Evolutionary conservation across 2,329 filamentous ascomycete genomes (phyloP).

Genomic region (Fusarium sp.): DNA sequence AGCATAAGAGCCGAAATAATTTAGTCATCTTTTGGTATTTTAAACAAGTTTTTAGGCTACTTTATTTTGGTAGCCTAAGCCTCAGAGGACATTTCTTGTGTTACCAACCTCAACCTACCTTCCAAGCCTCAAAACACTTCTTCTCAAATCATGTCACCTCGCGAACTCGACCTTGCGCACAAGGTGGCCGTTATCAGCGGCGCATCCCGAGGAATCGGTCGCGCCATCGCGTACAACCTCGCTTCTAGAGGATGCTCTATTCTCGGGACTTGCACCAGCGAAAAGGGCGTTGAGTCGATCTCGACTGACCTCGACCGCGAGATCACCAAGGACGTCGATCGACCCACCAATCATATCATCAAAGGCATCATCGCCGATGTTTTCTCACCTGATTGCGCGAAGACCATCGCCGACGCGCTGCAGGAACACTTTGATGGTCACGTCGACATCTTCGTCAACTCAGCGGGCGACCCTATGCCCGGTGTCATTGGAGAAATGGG

Average conservation of each 20-base stretch:
- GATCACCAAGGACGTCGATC: conserved; percentile 16
- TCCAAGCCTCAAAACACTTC: too few species aligned
- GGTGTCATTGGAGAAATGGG: conserved; percentile 46
- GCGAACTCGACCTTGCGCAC: conserved; percentile 24
- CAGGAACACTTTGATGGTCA: conserved; percentile 35
- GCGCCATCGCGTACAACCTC: conserved; percentile 45
- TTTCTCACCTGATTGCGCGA: conserved; percentile 44
- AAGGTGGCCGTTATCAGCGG: conserved; percentile 41
- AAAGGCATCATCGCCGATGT: conserved; percentile 48
- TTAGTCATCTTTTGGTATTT: too few species aligned
- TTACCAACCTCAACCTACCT: too few species aligned
- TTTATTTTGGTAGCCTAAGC: too few species aligned
- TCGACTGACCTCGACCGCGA: conserved; percentile 37
- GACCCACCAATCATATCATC: conserved; percentile 35
- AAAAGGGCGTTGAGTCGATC: conserved; percentile 34
- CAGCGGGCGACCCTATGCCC: conserved; percentile 47
- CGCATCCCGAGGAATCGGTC: conserved; percentile 43
- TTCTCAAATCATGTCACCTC: background rate
- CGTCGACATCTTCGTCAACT: conserved; percentile 52
- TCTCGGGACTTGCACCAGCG: conserved; percentile 48
- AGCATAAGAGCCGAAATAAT: too few species aligned
- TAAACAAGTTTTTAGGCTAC: too few species aligned
- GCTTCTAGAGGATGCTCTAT: conserved; percentile 47
- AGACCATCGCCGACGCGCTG: conserved; percentile 45
- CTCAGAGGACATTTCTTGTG: too few species aligned